A percentile compares a stretch with the other conserved stretches of the same genome.
These are phyloP conservation scores for Cyclotella baltica DNA, from an alignment of 108 stramenopile genomes.

Conservation along the genomic window DNA sequence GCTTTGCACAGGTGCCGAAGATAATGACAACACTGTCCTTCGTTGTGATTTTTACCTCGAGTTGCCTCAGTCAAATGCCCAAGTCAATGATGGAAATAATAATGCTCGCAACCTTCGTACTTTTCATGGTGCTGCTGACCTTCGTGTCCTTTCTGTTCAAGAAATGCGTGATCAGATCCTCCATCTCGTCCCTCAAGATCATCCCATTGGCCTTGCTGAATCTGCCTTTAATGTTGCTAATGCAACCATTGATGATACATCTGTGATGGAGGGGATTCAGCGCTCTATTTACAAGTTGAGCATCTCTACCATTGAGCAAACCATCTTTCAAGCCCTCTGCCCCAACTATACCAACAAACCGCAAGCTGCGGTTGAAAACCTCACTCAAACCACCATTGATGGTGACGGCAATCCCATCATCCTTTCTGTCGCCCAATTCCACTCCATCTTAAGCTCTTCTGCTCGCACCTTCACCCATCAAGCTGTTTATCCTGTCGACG, in stretches of 20 bases:
- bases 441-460: not conserved
- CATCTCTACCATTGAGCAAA: not conserved
- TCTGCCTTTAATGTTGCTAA: not conserved
- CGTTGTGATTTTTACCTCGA: not conserved
- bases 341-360: slow-evolving; percentile 9
- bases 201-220: not conserved
- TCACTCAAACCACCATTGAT: not conserved
- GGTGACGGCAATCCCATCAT: not conserved
- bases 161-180: not conserved
- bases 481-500: not conserved
- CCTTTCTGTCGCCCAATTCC: not conserved
- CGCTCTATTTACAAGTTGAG: not conserved
- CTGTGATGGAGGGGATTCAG: not conserved
- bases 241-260: not conserved
- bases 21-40: not conserved
- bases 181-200: not conserved
- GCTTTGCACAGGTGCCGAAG: not conserved
- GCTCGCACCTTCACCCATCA: not conserved
- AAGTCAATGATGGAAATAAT: not conserved
- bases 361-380: slow-evolving; percentile 3
- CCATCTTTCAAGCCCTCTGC: not conserved
- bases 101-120: not conserved
- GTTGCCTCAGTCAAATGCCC: not conserved
- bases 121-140: slow-evolving; percentile 11
- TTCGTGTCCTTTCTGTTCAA: slow-evolving; percentile 2